These are phyloP conservation scores for Mycena rosella DNA, from an alignment of 768 basidiomycete species.

Conservation along the genomic window DNA sequence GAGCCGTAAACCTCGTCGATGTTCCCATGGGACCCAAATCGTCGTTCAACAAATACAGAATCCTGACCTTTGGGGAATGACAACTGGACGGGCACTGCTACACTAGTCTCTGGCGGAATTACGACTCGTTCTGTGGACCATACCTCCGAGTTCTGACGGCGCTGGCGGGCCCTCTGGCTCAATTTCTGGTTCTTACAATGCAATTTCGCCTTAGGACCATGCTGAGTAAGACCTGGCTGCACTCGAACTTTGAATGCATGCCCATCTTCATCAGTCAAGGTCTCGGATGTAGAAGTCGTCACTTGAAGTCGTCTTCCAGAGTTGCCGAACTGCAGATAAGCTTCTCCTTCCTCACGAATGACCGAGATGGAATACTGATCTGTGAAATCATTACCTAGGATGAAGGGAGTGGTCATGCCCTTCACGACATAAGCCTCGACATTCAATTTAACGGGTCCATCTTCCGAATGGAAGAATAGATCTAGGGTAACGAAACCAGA, in stretches of 20 bases:
- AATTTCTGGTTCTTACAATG: conserved; percentile 17
- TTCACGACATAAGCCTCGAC: conserved; percentile 49
- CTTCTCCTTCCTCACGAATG: conserved; percentile 29
- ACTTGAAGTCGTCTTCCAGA: conserved; percentile 8
- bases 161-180: neutral
- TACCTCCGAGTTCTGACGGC: conserved; percentile 15
- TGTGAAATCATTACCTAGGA: conserved; percentile 48
- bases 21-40: conserved; percentile 18
- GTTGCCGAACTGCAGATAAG: conserved; percentile 12
- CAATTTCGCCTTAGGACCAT: conserved; percentile 2
- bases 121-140: conserved; percentile 12
- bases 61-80: neutral
- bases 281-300: neutral
- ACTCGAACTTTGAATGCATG: conserved; percentile 21
- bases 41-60: conserved; percentile 29
- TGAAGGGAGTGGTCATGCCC: conserved; percentile 43
- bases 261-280: neutral
- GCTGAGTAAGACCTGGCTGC: neutral
- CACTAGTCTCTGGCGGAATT: conserved; percentile 32
- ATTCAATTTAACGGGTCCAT: conserved; percentile 41
- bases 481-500: conserved; percentile 45
- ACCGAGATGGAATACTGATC: conserved; percentile 49
- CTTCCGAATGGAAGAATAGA: conserved; percentile 40
- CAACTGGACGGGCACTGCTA: conserved; percentile 13
- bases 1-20: conserved; percentile 20